Evolutionary conservation across 2,329 filamentous ascomycete species (phyloP), one percentile per base, ranked within the genome.

Genomic region (Coniella vitis): DNA sequence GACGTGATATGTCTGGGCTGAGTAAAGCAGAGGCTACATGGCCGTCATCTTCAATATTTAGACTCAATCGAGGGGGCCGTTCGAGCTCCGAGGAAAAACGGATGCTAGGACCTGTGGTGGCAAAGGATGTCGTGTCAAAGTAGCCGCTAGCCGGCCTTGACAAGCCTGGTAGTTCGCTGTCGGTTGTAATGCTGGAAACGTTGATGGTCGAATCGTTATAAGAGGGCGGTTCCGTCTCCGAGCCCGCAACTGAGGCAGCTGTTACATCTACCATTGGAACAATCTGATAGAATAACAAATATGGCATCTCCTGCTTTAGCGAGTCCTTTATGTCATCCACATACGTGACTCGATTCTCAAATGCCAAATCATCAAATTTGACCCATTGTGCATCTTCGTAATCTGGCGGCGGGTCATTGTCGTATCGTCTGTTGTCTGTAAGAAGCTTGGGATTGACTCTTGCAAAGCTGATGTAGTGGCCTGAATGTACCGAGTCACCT

Each of bases 231-330:
- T 73, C 72, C 2, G 65, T 65, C 29, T 72, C 69, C 1, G 68
- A 72, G 38, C 67, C 67, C 7, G 74, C 72, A 0, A 70, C 69
- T 4, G 75, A 74, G 12, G 70, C 67, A 1, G 69, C 61, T 1
- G 73, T 70, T 7, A 85, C 77, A 48, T 90, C 86, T 25, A 88
- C 80, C 60, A 94, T 89, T 0, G 91, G 90, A 25, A 94, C 79
- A 36, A 97, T 87, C 64, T 96, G 91, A 61, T 96, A 98, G 65
- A 97, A 97, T 0, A 98, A 73, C 7, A 97, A 76, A 63, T 97
- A 97, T 0, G 93, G 91, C 64, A 89, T 94, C 64, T 96, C 90
- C n/a, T 85, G 78, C 56, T 81, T 84, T 43, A 97, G 69, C 0
- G 87, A 84, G 56, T 84, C 69, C 53, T 87, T 83, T 57, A 84